These are phyloP conservation scores for Boletus rubescentipes DNA, from an alignment of 768 basidiomycete species.

Conservation along the genomic window DNA sequence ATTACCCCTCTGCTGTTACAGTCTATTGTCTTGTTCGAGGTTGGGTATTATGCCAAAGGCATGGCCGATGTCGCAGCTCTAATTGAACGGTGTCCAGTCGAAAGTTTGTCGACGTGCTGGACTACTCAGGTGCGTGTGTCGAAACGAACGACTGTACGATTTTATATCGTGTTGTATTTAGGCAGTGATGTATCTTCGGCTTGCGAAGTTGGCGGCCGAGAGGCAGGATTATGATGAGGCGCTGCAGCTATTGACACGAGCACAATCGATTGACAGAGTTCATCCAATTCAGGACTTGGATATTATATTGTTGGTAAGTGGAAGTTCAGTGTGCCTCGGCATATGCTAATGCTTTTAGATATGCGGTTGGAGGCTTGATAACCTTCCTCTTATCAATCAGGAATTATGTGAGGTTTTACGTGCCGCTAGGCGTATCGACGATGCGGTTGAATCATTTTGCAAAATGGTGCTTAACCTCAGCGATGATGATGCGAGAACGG, in stretches of 20 bases:
- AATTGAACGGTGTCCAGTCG: background rate
- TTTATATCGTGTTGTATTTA: background rate
- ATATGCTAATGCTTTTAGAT: background rate
- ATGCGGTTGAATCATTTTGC: background rate
- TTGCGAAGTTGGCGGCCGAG: background rate
- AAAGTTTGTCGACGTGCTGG: background rate
- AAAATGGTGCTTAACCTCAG: background rate
- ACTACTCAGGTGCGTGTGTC: background rate
- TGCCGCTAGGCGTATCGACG: background rate
- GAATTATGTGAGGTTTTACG: background rate
- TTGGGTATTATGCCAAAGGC: constrained; percentile 3
- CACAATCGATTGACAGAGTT: background rate
- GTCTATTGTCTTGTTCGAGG: constrained; percentile 1
- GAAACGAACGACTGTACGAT: background rate
- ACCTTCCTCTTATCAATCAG: background rate
- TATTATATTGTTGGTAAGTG: background rate
- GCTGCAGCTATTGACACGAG: background rate
- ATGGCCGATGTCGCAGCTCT: constrained; percentile 2
- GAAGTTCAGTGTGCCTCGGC: background rate
- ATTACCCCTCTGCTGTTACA: background rate
- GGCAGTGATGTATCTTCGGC: constrained; percentile 1
- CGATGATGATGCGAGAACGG: background rate
- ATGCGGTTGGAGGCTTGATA: constrained; percentile 6
- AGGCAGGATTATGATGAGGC: background rate
- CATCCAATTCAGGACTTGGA: background rate